Base-by-base conservation (phyloP, 805 yeast genomes). In the Monosporozyma unispora region DNA sequence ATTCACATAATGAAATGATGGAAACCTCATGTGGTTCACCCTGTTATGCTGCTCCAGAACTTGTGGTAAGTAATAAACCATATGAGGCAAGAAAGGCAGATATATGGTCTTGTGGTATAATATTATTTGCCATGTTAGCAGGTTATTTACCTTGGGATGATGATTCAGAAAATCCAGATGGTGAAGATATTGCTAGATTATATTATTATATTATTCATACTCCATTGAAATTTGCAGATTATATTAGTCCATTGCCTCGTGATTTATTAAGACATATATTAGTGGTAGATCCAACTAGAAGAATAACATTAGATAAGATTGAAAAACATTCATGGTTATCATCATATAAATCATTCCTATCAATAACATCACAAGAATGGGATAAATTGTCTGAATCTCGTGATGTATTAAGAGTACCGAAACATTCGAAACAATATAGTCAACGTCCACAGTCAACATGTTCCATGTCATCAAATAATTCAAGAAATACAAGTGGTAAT, bases 121-220 rank as follows among this genome's bases (percentile, higher is more conserved):
- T 93, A 48, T 70, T 93, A 42, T 93, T 91, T 63, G 98, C 99
- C 11, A 93, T 93, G 96, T 74, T 93, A 48, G 91, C 98, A 0
- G 99, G 99, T 3, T 93, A 93, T 68, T 74, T 93, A 53, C 99
- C 99, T 1, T 93, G 88, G 73, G 99, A 93, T 63, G 99, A 93
- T 67, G 99, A 93, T 66, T 90, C 96, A 18, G 85, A 85, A 49
- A 93, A 93, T 62, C 97, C 96, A 33, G 96, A 93, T 64, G 96
- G 97, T 45, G 84, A 88, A 47, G 93, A 93, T 67, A 91, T 93
- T 62, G 86, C 90, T 18, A 82, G 84, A 63, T 74, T 93, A 51
- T 93, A 93, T 70, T 85, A 84, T 62, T 93, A 93, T 70, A 93
- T 93, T 56, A 87, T 96, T 29, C 77, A 82, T 47, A 88, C 96